phyloP scores from a whole-genome alignment of 2,329 filamentous ascomycete species.

The Fusarium denticulatum region DNA sequence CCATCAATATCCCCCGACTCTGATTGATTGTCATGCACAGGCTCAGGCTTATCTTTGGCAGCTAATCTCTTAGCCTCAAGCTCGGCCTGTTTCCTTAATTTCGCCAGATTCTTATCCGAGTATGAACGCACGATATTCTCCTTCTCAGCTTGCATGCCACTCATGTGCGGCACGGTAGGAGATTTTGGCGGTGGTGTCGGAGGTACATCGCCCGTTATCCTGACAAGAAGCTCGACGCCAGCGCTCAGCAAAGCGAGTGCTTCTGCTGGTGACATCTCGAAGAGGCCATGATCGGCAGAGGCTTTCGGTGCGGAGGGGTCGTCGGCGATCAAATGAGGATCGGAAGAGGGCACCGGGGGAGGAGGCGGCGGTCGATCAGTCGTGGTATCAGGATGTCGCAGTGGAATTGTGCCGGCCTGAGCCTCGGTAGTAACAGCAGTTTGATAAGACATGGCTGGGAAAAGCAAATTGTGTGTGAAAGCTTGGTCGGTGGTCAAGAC shows the following conservation, averaged over 20 bases:
- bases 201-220: constrained; percentile 79
- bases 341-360: constrained; percentile 54
- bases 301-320: constrained; percentile 38
- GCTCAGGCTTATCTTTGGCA: constrained; percentile 23
- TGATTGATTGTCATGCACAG: background rate
- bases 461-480: background rate
- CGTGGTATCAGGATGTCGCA: constrained; percentile 40
- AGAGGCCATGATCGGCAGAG: constrained; percentile 70
- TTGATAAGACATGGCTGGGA: constrained; percentile 40
- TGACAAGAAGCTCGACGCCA: constrained; percentile 75
- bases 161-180: constrained; percentile 73
- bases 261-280: constrained; percentile 74
- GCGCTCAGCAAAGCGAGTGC: constrained; percentile 84
- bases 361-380: constrained; percentile 50
- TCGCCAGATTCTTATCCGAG: constrained; percentile 63
- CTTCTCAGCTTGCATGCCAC: constrained; percentile 70
- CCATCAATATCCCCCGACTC: constrained; percentile 60
- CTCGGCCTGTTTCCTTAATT: constrained; percentile 55
- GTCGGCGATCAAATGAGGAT: constrained; percentile 47
- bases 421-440: constrained; percentile 35
- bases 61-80: constrained; percentile 41
- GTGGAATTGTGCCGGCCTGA: constrained; percentile 30
- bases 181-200: constrained; percentile 77
- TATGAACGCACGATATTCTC: constrained; percentile 67
- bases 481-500: constrained; percentile 33